A percentile compares a stretch with the other conserved stretches of the same genome.
Evolutionary conservation across 179 eudicot genomes (phyloP).

Genomic region (Kewa caespitosa): DNA sequence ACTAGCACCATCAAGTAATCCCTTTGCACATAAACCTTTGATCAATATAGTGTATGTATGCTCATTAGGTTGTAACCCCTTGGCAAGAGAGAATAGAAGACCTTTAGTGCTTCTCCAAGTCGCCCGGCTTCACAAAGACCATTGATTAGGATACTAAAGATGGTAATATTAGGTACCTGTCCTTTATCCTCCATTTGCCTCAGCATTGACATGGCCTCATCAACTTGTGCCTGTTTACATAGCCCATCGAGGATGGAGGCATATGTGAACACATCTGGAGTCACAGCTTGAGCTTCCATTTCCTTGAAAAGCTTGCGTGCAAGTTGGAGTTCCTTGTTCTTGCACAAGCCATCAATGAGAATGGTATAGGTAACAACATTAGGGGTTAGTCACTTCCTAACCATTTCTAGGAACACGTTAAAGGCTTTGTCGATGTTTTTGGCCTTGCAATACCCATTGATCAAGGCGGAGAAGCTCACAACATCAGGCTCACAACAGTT

Average conservation of each 20-base stretch:
- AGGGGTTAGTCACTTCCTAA: background rate
- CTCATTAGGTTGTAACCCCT: background rate
- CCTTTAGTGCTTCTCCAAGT: background rate
- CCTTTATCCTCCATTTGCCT: conserved; percentile 6
- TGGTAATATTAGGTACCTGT: conserved; percentile 7
- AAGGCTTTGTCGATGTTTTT: background rate
- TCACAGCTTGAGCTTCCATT: background rate
- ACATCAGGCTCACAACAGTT: too few relatives aligned
- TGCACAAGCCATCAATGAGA: conserved; percentile 1
- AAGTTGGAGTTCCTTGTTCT: background rate
- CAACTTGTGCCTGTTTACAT: background rate
- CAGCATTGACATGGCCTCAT: background rate
- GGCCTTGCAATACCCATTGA: conserved; percentile 26
- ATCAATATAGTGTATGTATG: background rate
- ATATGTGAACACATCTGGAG: background rate
- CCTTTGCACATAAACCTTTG: background rate
- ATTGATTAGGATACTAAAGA: conserved; percentile 1
- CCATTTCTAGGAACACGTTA: background rate
- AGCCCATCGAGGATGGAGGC: background rate
- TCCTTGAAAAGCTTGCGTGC: background rate
- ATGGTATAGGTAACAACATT: background rate
- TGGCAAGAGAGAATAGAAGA: background rate
- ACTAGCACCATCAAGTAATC: background rate
- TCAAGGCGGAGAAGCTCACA: conserved; percentile 26
- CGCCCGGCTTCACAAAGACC: background rate